A percentile compares a stretch with the other conserved stretches of the same genome.
phyloP scores from a whole-genome alignment of 2,329 filamentous ascomycete genomes.

The Ceratocystis harringtonii region DNA sequence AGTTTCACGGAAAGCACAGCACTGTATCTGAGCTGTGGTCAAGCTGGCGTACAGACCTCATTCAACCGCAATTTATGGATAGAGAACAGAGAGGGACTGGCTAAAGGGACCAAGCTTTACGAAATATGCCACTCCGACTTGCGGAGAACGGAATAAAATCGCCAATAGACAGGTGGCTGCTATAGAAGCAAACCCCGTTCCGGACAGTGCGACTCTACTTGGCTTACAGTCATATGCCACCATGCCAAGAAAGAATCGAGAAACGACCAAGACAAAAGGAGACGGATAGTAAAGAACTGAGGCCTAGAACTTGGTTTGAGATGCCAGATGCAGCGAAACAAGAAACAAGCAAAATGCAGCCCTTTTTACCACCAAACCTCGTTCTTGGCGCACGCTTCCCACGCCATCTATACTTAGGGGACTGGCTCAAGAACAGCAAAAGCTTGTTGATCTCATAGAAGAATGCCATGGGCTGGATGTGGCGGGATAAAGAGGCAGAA shows the following conservation, averaged over 20 bases:
- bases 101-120: background rate
- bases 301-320: background rate
- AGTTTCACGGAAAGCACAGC: no score
- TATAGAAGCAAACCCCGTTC: background rate
- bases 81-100: background rate
- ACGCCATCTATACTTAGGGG: background rate
- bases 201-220: background rate
- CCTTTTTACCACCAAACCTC: background rate
- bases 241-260: background rate
- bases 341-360: background rate
- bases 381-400: background rate
- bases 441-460: background rate
- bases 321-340: background rate
- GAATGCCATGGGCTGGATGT: background rate
- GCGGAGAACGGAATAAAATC: background rate
- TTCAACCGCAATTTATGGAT: background rate
- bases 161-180: background rate
- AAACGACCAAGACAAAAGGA: background rate
- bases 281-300: background rate
- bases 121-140: background rate
- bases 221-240: background rate
- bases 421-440: background rate
- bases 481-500: background rate
- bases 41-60: no score
- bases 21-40: no score